Evolutionary conservation across 106 monocot species (phyloP), one percentile per base, ranked within the genome.

Genomic region (Hemerocallis citrina): DNA sequence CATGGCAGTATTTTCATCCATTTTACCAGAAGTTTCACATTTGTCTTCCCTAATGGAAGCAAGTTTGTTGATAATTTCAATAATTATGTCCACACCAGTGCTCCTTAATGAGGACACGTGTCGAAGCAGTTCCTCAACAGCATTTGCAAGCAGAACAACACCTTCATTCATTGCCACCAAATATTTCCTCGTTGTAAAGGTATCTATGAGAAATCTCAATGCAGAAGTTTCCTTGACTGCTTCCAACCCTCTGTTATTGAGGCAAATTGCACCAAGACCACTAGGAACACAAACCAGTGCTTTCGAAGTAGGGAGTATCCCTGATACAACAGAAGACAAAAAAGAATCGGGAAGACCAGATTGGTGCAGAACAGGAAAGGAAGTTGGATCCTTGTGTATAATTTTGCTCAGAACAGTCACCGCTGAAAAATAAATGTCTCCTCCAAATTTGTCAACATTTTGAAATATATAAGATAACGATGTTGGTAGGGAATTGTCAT

Each of bases 371-470:
- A 76, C 41, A 55, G 72, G 64, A 67, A 85, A 99, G 60, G 88
- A 99, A 52, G 91, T 92, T 14, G 98, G 98, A 55, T 99, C 98
- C 68, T 85, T 88, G 52, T 99, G 98, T 62, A 99, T 92, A 52
- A 99, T 99, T 69, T 99, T 92, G 69, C 88, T 99, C 98, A 99
- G 85, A 73, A 99, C 74, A 68, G 92, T 88, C 41, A 99, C 98
- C 20, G 98, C 92, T 50, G 98, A 82, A 63, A 92, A 99, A 66
- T 99, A 99, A 64, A 99, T 92, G 48, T 92, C 98, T 37, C 92
- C 88, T 50, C 98, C 92, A 88, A 99, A 99, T 47, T 17, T 84
- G 19, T 62, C 68, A 27, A 75, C 75, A 75, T 88, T 88, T 14
- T 55, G 85, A 69, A 99, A 92, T 72, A 99, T 88, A 22, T 80